A percentile compares a stretch with the other conserved stretches of the same genome.
Conservation (phyloP, 352 stramenopile genomes). For the Phytophthora podocarpi region DNA sequence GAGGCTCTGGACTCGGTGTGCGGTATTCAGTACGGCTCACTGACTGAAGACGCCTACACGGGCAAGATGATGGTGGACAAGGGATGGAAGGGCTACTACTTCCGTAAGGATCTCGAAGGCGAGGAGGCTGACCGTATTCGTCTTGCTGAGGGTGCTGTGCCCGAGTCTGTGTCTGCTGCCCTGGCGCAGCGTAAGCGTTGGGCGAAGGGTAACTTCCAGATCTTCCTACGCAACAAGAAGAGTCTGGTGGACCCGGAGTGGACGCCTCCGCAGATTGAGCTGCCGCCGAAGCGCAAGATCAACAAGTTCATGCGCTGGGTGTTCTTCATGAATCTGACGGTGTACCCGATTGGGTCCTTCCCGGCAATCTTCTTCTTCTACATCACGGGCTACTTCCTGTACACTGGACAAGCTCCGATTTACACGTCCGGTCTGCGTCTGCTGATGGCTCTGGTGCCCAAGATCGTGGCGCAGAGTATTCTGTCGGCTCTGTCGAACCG, state of each 20-base stretch:
- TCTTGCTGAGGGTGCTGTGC: constrained; percentile 65
- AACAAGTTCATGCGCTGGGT: constrained; percentile 83
- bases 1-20: constrained; percentile 75
- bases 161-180: constrained; percentile 65
- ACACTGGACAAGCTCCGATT: constrained; percentile 72
- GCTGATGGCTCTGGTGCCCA: constrained; percentile 72
- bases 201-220: constrained; percentile 84
- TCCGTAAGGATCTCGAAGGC: constrained; percentile 77
- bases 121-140: constrained; percentile 73
- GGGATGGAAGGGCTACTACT: constrained; percentile 80
- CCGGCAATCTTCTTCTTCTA: constrained; percentile 81
- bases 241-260: constrained; percentile 68
- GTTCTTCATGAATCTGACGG: constrained; percentile 83
- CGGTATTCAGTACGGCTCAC: constrained; percentile 74
- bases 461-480: constrained; percentile 75
- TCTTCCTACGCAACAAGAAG: constrained; percentile 70
- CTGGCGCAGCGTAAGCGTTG: constrained; percentile 74
- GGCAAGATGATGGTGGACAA: constrained; percentile 86
- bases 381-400: constrained; percentile 77
- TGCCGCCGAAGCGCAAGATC: constrained; percentile 65
- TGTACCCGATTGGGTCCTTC: constrained; percentile 80
- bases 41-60: constrained; percentile 81
- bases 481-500: constrained; percentile 72
- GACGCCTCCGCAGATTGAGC: constrained; percentile 48
- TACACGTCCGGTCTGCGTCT: constrained; percentile 71